Base-by-base conservation (phyloP, 768 basidiomycete genomes). In the Hortiboletus campestris region DNA sequence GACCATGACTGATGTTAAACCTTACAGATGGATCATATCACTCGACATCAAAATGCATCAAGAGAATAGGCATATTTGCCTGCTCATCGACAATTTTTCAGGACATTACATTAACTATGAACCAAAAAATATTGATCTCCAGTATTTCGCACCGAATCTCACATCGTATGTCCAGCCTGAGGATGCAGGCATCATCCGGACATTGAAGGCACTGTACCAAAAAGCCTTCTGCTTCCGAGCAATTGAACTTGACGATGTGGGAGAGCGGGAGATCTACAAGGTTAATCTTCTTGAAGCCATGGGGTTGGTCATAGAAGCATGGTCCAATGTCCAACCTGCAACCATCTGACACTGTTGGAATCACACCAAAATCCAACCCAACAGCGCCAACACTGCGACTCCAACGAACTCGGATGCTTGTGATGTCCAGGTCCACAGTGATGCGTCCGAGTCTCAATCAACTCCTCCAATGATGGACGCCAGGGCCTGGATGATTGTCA, bases 161-260 rank as follows among this genome's bases (percentile, higher is more conserved):
- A 31, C 31, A 6, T 31, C 31, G 8, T 31, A 31, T 31, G 31
- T 31, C 8, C 2, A 19, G 20, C 40, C 40, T 19, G 6, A 22
- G 20, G 43, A 44, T 44, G 43, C 43, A 6, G 43, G 16, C 5
- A n/a, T 44, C 16, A 44, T 60, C 20, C n/a, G 74, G 77, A 55
- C 72, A 70, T 28, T 71, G 67, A 11, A 69, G 73, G 28, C 64
- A 78, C 20, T 62, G 67, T 25, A 70, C 66, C 43, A 72, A 19
- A 22, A 38, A 5, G 50, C 34, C 0, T 57, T 52, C 20, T 57
- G 51, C 8, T 46, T 52, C 19, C 25, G 13, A 3, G 42, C 45
- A 29, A 29, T 49, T 16, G 46, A 57, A 16, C 56, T 53, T 14
- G 46, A 57, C 40, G 46, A 53, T 10, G 42, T 36, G 8, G 56